These are phyloP conservation scores for Pilasporangium apinafurcum DNA, from an alignment of 352 stramenopile genomes.

Conservation along the genomic window DNA sequence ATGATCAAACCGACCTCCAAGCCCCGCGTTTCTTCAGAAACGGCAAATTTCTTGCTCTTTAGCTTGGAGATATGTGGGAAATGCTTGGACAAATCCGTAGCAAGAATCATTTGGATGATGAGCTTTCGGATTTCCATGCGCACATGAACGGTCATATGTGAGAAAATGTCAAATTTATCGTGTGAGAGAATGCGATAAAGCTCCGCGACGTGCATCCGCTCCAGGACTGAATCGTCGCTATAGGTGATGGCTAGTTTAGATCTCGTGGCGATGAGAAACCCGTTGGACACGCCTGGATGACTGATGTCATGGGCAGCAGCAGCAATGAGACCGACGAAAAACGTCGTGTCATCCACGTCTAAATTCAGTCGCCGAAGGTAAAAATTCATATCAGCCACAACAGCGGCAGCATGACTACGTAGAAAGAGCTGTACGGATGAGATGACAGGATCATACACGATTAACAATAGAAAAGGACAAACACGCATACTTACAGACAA, in stretches of 20 bases:
- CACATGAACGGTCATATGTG: slow-evolving; percentile 22
- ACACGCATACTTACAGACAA: slow-evolving; percentile 28
- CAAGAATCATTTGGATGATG: slow-evolving; percentile 74
- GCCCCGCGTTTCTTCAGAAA: slow-evolving; percentile 34
- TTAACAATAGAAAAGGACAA: slow-evolving; percentile 1
- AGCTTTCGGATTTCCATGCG: slow-evolving; percentile 47
- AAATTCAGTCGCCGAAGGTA: slow-evolving; percentile 54
- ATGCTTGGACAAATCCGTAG: slow-evolving; percentile 68
- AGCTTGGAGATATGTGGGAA: slow-evolving; percentile 67
- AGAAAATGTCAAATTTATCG: slow-evolving; percentile 60
- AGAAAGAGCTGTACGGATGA: too few species aligned
- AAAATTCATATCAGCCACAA: slow-evolving; percentile 62
- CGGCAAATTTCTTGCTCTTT: slow-evolving; percentile 58
- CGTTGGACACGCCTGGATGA: slow-evolving; percentile 89
- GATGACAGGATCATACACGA: neutral
- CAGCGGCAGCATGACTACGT: slow-evolving; percentile 45
- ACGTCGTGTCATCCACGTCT: slow-evolving; percentile 39
- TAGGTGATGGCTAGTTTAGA: slow-evolving; percentile 90
- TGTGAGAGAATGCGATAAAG: slow-evolving; percentile 58
- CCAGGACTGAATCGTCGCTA: slow-evolving; percentile 87
- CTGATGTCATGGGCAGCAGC: slow-evolving; percentile 89
- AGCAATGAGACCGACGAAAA: slow-evolving; percentile 72
- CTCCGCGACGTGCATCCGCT: slow-evolving; percentile 68
- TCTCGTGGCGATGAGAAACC: slow-evolving; percentile 85
- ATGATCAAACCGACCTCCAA: slow-evolving; percentile 59